Percentiles rank a stretch among this genome's conserved stretches.
phyloP scores from a whole-genome alignment of 345 rosid genomes.

The Clausena lansium region DNA sequence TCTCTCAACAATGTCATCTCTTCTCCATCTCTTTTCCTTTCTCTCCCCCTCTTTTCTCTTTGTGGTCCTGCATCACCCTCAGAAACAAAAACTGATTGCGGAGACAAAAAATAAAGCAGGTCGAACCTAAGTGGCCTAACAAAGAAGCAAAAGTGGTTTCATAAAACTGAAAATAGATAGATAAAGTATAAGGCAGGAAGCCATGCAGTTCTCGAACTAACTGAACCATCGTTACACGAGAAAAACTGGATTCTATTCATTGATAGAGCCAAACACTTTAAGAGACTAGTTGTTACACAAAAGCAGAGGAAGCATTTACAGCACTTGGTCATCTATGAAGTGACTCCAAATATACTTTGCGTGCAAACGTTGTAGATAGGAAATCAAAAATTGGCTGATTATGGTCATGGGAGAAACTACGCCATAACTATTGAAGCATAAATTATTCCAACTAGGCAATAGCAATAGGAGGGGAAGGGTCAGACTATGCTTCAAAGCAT shows the following conservation, averaged over 20 bases:
- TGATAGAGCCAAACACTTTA: neutral
- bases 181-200: neutral
- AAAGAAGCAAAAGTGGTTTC: neutral
- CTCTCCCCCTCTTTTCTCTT: neutral
- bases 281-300: neutral
- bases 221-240: neutral
- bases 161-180: neutral
- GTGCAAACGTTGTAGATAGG: neutral
- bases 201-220: neutral
- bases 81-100: neutral
- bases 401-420: neutral
- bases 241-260: neutral
- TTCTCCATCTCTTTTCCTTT: neutral
- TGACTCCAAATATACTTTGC: conserved; percentile 1
- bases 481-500: neutral
- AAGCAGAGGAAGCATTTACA: neutral
- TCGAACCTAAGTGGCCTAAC: neutral
- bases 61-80: neutral
- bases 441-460: neutral
- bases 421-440: neutral
- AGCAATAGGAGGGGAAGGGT: neutral
- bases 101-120: neutral
- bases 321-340: neutral
- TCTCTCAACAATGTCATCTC: neutral
- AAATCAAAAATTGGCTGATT: neutral